Evolutionary conservation across 495 filamentous ascomycete species (phyloP), one percentile per base, ranked within the genome.

Genomic region (Cairneyella variabilis): DNA sequence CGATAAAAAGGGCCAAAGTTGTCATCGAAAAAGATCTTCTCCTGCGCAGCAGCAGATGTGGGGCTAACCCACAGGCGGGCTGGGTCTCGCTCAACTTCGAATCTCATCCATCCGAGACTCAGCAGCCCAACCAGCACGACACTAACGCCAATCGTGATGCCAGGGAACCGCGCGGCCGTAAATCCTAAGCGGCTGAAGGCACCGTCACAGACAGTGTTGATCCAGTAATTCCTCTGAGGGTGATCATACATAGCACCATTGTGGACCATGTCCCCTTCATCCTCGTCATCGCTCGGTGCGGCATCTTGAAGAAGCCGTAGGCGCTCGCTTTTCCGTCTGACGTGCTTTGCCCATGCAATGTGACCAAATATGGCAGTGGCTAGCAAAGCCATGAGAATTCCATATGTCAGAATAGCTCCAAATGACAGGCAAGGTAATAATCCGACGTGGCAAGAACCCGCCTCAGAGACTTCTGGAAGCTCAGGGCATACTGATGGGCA

Each of bases 1-100:
- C 93, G 89, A 66, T 88, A 97, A 66, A 98, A 98, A 1, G 95
- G 89, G 1, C 91, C 95, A 64, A 98, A 98, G 51, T 88, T 90
- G n/a, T 81, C 69, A 67, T 97, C 93, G 61, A 97, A 98, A 66
- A 93, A 97, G 12, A 76, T 75, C 71, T 98, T 98, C 67, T 97
- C 95, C 67, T 90, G 76, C 0, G 93, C 92, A 14, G 95, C 91
- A 37, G 82, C 82, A 1, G 92, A 97, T 11, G 87, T 86, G 10
- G 93, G 95, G 60, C 90, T 91, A 12, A 98, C 95, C 93, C 93
- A 98, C 39, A 98, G 68, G 26, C 88, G 83, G 10, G 93, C 95
- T 0, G 93, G 93, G 53, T 96, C 86, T 17, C 77, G 88, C 65
- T 97, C 95, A 50, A 98, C 76, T 1, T 83, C 74, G 59, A 97